Conservation (phyloP, 108 stramenopile genomes). For the Cyclostephanos tholiformis region DNA sequence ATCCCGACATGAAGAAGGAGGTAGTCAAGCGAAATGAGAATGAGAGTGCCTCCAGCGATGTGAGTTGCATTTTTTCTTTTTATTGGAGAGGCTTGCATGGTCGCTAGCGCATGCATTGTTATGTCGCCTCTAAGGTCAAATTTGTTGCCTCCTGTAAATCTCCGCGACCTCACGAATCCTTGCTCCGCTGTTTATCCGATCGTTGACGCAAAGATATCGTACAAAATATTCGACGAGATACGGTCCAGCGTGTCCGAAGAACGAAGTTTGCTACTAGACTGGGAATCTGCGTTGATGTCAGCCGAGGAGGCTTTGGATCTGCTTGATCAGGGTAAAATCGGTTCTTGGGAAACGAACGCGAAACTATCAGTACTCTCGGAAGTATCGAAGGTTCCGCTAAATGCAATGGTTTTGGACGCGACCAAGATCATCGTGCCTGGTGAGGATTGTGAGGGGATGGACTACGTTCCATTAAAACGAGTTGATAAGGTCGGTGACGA, state of each 20-base stretch:
- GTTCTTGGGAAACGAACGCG: slow-evolving; percentile 18
- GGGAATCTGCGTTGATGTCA: slow-evolving; percentile 28
- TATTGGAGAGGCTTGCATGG: neutral
- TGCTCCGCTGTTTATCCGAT: neutral
- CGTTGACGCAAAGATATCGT: neutral
- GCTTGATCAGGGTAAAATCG: slow-evolving; percentile 1
- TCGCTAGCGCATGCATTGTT: neutral
- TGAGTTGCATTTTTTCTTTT: neutral
- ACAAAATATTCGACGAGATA: slow-evolving; percentile 12
- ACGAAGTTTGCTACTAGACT: slow-evolving; percentile 6
- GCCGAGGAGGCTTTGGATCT: slow-evolving; percentile 21
- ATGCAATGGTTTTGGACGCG: slow-evolving; percentile 31
- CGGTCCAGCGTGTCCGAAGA: slow-evolving; percentile 8
- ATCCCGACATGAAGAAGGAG: slow-evolving; percentile 2
- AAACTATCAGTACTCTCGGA: slow-evolving; percentile 16
- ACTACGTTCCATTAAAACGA: slow-evolving; percentile 17
- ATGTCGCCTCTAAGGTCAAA: neutral
- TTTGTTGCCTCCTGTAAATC: no score
- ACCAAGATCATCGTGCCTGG: slow-evolving; percentile 28
- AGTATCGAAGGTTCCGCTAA: slow-evolving; percentile 18
- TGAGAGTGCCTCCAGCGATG: neutral
- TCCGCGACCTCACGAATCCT: no score
- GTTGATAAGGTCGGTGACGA: slow-evolving; percentile 12
- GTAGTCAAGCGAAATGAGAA: neutral
- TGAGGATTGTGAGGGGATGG: slow-evolving; percentile 36